A percentile compares a stretch with the other conserved stretches of the same genome.
These are phyloP conservation scores for Cytospora chrysosperma DNA, from an alignment of 2,329 filamentous ascomycete genomes.

Conservation along the genomic window DNA sequence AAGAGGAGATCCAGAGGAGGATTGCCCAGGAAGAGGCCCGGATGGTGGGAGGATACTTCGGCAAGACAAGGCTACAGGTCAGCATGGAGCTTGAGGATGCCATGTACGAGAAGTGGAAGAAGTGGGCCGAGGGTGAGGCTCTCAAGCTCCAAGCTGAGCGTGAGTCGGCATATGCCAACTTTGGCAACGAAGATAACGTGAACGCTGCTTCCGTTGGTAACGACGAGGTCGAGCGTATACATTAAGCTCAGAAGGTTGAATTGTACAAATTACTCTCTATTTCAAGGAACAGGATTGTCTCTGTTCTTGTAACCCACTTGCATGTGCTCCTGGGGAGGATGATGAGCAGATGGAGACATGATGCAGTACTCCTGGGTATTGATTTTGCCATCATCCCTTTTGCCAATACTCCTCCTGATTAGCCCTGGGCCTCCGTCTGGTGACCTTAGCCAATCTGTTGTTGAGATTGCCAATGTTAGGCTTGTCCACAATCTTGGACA, in stretches of 20 bases:
- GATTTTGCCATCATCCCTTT: neutral
- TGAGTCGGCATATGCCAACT: conserved; percentile 43
- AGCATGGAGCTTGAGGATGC: conserved; percentile 80
- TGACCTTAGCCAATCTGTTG: conserved; percentile 4
- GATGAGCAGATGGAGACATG: neutral
- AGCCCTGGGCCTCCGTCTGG: neutral
- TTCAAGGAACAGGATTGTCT: neutral
- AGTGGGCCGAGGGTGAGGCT: conserved; percentile 63
- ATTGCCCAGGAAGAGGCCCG: conserved; percentile 86
- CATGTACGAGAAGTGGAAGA: conserved; percentile 81
- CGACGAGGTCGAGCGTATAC: conserved; percentile 18
- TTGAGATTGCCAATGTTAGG: conserved; percentile 31
- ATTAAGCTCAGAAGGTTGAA: neutral
- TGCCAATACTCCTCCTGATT: neutral
- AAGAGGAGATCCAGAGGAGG: conserved; percentile 77
- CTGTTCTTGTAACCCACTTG: neutral
- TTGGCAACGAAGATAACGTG: conserved; percentile 38
- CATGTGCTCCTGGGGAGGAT: neutral
- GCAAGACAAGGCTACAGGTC: conserved; percentile 70
- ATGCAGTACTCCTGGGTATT: neutral
- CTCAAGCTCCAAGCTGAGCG: conserved; percentile 40
- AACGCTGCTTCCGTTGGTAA: conserved; percentile 28
- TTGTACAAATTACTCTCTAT: neutral
- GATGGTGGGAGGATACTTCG: conserved; percentile 85
- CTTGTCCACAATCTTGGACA: conserved; percentile 50